phyloP scores from a whole-genome alignment of 495 filamentous ascomycete genomes.

The Amorphotheca resinae region DNA sequence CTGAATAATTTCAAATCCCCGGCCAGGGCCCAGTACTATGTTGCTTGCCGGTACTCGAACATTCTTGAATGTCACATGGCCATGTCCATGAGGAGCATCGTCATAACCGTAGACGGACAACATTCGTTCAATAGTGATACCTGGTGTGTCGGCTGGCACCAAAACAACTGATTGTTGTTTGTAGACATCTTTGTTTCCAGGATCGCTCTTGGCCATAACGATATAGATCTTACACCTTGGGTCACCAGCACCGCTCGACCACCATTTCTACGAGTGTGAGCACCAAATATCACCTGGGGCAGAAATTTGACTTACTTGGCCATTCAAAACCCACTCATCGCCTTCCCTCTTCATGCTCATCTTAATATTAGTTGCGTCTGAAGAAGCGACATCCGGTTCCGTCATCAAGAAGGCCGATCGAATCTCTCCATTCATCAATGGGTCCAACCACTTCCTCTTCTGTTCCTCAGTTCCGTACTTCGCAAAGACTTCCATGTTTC shows the following conservation, averaged over 20 bases:
- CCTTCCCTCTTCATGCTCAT: constrained; percentile 69
- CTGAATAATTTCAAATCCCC: constrained; percentile 96
- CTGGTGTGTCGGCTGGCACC: constrained; percentile 61
- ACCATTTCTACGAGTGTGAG: constrained; percentile 64
- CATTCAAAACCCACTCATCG: constrained; percentile 74
- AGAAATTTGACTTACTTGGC: constrained; percentile 42
- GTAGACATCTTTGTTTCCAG: constrained; percentile 60
- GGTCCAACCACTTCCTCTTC: constrained; percentile 75
- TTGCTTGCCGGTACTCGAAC: constrained; percentile 68
- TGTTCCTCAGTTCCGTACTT: constrained; percentile 88
- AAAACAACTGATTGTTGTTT: constrained; percentile 82
- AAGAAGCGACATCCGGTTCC: constrained; percentile 73
- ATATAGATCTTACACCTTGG: constrained; percentile 82
- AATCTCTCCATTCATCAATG: constrained; percentile 74
- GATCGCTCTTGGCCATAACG: constrained; percentile 79
- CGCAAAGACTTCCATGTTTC: constrained; percentile 92
- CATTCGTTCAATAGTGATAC: constrained; percentile 76
- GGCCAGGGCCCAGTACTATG: constrained; percentile 77
- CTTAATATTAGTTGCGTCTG: constrained; percentile 81
- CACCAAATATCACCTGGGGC: neutral
- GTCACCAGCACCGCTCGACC: constrained; percentile 85
- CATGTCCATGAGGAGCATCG: constrained; percentile 89
- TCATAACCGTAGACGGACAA: constrained; percentile 87
- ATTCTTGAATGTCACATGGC: constrained; percentile 74
- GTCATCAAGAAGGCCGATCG: constrained; percentile 91